Base-by-base conservation (phyloP, 2,329 filamentous ascomycete species). In the Arthrobotrys entomopaga region DNA sequence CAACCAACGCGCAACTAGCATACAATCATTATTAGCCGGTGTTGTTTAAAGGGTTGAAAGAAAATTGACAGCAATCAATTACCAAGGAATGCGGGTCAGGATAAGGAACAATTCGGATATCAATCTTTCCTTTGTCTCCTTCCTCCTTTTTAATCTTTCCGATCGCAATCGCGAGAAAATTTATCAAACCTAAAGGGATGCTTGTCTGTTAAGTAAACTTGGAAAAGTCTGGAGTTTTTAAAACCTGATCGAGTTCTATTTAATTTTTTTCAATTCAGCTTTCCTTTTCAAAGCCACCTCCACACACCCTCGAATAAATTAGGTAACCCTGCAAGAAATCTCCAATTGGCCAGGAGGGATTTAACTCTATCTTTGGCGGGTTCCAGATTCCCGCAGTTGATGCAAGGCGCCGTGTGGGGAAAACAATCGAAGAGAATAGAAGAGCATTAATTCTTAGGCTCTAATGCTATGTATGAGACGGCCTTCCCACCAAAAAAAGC, bases 261-360 rank as follows among this genome's bases (percentile, higher is more conserved):
- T 34, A 16, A 57, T 19, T 19, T 22, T 49, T 24, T 19, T 46
- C 42, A n/a, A 16, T 42, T 40, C 54, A 24, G 54, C 34, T 59
- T 24, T 58, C 15, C 15, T 13, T 34, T 22, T 15, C 38, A 26
- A 22, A 22, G 26, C 38, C 38, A 34, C 40, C 56, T 59, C 40
- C 56, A 48, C 64, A 60, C 15, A 56, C 16, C 40, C 26, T 48
- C 40, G 57, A 40, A 60, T 53, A 22, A 56, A 54, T 56, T 49
- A 43, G 38, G 22, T 20, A 43, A 56, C 42, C 34, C 22, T 26
- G 60, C 42, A 19, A 24, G 22, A 48, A 19, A 53, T 52, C 52
- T 42, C 56, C 65, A 69, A 69, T 61, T 69, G 65, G 65, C 58
- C 49, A 43, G 24, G 40, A 49, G 56, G 29, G 56, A 50, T 69